phyloP scores from a whole-genome alignment of 441 rosid species.

The Pelargonium australe region DNA sequence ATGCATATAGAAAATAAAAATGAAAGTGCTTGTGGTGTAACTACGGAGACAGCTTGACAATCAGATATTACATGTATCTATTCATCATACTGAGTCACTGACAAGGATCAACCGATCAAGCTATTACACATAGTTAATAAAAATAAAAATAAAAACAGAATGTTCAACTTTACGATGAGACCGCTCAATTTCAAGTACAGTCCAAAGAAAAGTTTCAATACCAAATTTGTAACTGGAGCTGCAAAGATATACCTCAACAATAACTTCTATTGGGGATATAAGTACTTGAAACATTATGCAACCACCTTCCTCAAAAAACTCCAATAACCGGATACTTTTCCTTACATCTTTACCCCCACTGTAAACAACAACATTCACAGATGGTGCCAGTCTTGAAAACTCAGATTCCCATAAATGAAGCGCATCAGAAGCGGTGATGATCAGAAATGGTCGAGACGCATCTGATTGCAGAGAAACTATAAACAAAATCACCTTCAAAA shows the following conservation, averaged over 20 bases:
- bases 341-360: conserved; percentile 37
- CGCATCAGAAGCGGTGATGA: conserved; percentile 37
- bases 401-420: conserved; percentile 49
- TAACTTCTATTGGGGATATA: conserved; percentile 41
- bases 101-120: too few relatives aligned
- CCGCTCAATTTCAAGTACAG: not conserved
- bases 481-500: conserved; percentile 37
- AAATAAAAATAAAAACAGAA: too few relatives aligned
- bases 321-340: conserved; percentile 33
- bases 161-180: not conserved
- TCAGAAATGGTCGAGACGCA: conserved; percentile 38
- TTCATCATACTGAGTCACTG: too few relatives aligned
- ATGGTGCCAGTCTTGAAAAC: conserved; percentile 36
- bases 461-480: conserved; percentile 30
- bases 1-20: not conserved
- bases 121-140: too few relatives aligned
- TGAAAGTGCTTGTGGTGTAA: too few relatives aligned
- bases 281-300: conserved; percentile 45
- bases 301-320: conserved; percentile 37
- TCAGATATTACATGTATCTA: too few relatives aligned
- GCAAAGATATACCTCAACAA: conserved; percentile 43
- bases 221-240: not conserved
- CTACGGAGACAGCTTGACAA: too few relatives aligned
- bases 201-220: not conserved
- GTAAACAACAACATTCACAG: conserved; percentile 39